These are phyloP conservation scores for Epichloe hybrida DNA, from an alignment of 2,329 filamentous ascomycete species.

Conservation along the genomic window DNA sequence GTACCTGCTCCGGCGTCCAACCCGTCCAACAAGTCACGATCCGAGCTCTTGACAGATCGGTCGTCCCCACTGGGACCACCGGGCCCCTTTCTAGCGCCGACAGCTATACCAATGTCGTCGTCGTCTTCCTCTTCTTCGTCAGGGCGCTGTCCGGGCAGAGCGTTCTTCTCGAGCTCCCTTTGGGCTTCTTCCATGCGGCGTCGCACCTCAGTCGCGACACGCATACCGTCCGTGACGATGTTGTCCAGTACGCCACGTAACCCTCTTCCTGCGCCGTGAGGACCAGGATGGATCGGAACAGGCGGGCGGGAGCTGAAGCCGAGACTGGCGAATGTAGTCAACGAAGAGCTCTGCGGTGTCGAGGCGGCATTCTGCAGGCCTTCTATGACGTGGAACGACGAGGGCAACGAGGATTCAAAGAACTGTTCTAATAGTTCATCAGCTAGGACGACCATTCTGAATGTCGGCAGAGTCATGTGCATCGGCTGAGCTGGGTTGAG, in stretches of 20 bases:
- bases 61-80: slow-evolving; percentile 35
- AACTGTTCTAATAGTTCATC: slow-evolving; percentile 94
- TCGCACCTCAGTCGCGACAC: slow-evolving; percentile 83
- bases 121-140: slow-evolving; percentile 63
- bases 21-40: slow-evolving; percentile 59
- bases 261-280: slow-evolving; percentile 48
- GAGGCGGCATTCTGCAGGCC: slow-evolving; percentile 26
- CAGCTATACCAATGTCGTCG: slow-evolving; percentile 34
- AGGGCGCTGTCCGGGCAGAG: slow-evolving; percentile 46
- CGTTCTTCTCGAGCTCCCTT: slow-evolving; percentile 76
- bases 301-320: slow-evolving; percentile 35
- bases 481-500: slow-evolving; percentile 87
- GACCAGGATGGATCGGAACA: slow-evolving; percentile 24
- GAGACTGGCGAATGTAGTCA: slow-evolving; percentile 75
- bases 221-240: slow-evolving; percentile 94
- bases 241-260: slow-evolving; percentile 89
- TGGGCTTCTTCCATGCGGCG: slow-evolving; percentile 93
- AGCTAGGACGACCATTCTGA: slow-evolving; percentile 95
- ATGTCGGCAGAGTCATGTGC: slow-evolving; percentile 91
- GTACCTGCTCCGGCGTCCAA: slow-evolving; percentile 57
- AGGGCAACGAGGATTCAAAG: slow-evolving; percentile 90
- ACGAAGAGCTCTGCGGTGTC: slow-evolving; percentile 38
- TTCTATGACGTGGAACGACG: slow-evolving; percentile 80
- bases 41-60: slow-evolving; percentile 50
- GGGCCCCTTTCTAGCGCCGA: slow-evolving; percentile 24